phyloP scores from a whole-genome alignment of 2,329 filamentous ascomycete species.

The Pseudogymnoascus sp. region DNA sequence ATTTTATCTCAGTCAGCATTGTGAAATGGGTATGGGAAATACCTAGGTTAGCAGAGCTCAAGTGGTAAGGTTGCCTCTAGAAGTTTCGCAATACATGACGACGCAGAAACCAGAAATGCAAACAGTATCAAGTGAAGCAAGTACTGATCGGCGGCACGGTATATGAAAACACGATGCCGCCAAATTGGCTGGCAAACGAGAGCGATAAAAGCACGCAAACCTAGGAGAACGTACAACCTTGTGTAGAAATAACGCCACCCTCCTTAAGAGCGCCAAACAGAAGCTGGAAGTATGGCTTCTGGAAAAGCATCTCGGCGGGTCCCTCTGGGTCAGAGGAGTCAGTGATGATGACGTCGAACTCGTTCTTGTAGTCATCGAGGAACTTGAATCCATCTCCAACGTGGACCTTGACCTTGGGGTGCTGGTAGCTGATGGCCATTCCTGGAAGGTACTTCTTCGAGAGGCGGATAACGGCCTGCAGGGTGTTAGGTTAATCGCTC shows the following conservation, averaged over 20 bases:
- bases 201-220: constrained; percentile 19
- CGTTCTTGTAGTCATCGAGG: constrained; percentile 89
- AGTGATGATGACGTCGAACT: constrained; percentile 99
- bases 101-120: not conserved
- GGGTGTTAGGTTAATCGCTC: not conserved
- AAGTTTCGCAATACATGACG: not conserved
- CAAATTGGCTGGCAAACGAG: not conserved
- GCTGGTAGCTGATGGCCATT: constrained; percentile 88
- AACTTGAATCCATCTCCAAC: constrained; percentile 99
- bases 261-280: constrained; percentile 82
- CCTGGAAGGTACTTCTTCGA: constrained; percentile 95
- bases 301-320: constrained; percentile 90
- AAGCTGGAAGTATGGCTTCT: constrained; percentile 98
- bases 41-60: constrained; percentile 7
- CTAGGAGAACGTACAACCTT: constrained; percentile 97
- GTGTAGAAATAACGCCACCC: constrained; percentile 96
- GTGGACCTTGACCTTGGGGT: constrained; percentile 88
- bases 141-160: not conserved
- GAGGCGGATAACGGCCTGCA: constrained; percentile 83
- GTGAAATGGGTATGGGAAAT: not conserved
- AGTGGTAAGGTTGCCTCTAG: constrained; percentile 5
- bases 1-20: constrained; percentile 14
- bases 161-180: not conserved
- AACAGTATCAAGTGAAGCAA: not conserved
- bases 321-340: constrained; percentile 97